Evolutionary conservation across 2,329 filamentous ascomycete genomes (phyloP), one percentile per base, ranked within the genome.

Genomic region (Sarocladiaceae sp.): DNA sequence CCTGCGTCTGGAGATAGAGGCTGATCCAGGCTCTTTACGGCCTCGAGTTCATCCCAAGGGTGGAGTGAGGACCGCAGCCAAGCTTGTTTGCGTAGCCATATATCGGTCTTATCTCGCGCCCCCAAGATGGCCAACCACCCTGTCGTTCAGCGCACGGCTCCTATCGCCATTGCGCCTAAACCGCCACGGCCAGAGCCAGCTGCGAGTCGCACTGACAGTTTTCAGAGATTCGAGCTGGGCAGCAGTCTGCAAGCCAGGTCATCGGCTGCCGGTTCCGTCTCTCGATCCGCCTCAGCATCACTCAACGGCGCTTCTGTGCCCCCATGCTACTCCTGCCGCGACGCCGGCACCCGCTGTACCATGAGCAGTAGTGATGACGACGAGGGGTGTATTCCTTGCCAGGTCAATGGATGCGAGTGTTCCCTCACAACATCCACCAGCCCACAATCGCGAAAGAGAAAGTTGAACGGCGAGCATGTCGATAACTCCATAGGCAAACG

Each of bases 371-470:
- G 66, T 53, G 83, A 88, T 58, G 85, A 91, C 60, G 83, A 83
- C 51, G 80, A 85, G 54, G 70, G 75, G 52, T 93, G 88, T 64
- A 76, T 88, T 50, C 73, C 87, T 50, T 94, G 88, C 65, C 83
- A 87, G 59, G 81, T 83, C 60, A 82, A 83, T 64, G 83, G 82
- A 56, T 78, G 86, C 58, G 82, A 88, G 53, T 93, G 87, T 65
- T 90, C 87, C 33, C 81, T 90, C 60, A 73, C 82, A 42, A 29
- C 44, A 7, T 40, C 33, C 26, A 33, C 33, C 52, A 88, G 84
- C 61, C 86, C 86, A 19, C 80, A 82, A 58, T 82, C 84, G 46
- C 78, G 87, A 55, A 93, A 93, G 70, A 77, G 88, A 60, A 91
- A 90, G 69, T 67, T 87, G 50, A 79, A 83, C 64, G 74, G 78